A percentile compares a stretch with the other conserved stretches of the same genome.
Conservation (phyloP, 148 eudicot genomes). For the Vaccinium darrowii region DNA sequence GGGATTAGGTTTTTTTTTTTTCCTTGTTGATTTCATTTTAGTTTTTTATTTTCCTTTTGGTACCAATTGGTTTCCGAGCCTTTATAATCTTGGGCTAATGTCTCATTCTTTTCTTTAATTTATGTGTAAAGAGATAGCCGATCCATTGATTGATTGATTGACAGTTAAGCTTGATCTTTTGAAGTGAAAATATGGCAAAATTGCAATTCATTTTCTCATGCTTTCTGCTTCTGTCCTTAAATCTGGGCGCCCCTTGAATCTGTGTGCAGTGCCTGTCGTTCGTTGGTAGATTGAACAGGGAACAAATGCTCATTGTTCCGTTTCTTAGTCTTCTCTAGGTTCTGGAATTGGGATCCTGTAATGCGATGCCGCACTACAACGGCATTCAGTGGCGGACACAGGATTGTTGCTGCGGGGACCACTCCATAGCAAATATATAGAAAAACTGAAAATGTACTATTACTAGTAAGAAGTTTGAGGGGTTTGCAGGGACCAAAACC, state of each 20-base stretch:
- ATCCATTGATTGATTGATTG: conserved; percentile 78
- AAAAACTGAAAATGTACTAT: no score
- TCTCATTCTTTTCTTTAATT: conserved; percentile 51
- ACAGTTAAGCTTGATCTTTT: conserved; percentile 30
- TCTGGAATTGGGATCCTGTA: no score
- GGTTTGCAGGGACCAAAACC: no score
- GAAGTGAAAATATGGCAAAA: conserved; percentile 24
- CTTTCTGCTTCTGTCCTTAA: neutral
- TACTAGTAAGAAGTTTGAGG: no score
- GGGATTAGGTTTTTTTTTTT: conserved; percentile 21
- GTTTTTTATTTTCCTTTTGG: conserved; percentile 22
- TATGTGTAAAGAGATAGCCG: conserved; percentile 77
- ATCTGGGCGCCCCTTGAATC: neutral
- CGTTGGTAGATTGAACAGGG: no score
- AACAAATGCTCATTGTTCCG: no score
- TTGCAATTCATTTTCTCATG: conserved; percentile 16
- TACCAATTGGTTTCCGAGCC: conserved; percentile 41
- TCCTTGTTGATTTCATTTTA: conserved; percentile 21
- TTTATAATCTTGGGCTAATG: conserved; percentile 47
- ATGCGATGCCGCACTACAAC: no score
- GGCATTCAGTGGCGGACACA: no score
- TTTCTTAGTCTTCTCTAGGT: no score
- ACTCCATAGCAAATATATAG: no score
- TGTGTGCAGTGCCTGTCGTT: neutral
- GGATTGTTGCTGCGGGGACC: no score